Conservation (phyloP, 306 rosid species). For the Vicia faba region DNA sequence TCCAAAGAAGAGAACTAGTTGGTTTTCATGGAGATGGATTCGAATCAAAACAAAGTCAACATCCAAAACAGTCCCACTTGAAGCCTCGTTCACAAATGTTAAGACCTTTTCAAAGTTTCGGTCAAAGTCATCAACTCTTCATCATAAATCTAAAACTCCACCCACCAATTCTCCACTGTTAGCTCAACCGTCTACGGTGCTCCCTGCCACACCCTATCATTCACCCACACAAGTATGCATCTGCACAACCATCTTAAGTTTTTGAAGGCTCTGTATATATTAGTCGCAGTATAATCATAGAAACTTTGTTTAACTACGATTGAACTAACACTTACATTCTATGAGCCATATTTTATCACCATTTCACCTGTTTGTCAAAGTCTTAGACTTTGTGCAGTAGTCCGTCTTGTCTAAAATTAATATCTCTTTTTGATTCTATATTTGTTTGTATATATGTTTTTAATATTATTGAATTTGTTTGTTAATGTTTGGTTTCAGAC, state of each 20-base stretch:
- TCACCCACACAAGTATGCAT: conserved; percentile 47
- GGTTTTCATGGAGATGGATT: conserved; percentile 43
- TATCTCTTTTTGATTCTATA: background rate
- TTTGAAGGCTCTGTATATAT: no score
- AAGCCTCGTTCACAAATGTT: conserved; percentile 37
- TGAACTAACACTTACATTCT: no score
- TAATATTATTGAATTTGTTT: background rate
- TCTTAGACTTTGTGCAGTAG: no score
- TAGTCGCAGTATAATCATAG: no score
- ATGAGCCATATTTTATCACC: no score
- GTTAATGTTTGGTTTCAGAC: conserved; percentile 34
- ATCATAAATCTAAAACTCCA: conserved; percentile 1
- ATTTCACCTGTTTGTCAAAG: no score
- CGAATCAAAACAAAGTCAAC: conserved; percentile 37
- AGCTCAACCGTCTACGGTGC: conserved; percentile 22
- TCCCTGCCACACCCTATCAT: conserved; percentile 36
- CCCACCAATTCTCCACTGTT: conserved; percentile 20
- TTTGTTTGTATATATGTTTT: background rate
- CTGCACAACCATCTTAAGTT: background rate
- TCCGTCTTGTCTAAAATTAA: no score
- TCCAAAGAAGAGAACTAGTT: conserved; percentile 24
- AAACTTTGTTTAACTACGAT: no score
- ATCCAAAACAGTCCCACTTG: conserved; percentile 62
- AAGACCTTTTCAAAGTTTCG: conserved; percentile 31
- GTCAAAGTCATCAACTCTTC: conserved; percentile 43